Conservation (phyloP, 331 rosid genomes). For the Phaseolus coccineus region DNA sequence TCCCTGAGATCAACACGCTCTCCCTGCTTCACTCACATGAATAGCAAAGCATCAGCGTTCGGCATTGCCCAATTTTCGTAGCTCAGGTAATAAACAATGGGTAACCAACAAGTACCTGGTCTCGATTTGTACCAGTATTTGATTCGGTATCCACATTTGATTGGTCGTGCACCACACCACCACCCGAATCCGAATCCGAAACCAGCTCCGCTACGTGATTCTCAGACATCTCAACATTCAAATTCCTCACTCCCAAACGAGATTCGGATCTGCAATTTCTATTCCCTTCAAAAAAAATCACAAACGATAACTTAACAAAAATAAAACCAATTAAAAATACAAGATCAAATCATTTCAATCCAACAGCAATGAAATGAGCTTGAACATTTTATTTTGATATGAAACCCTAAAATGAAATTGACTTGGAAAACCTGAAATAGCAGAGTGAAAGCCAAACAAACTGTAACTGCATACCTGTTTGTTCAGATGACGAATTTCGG, state of each 20-base stretch:
- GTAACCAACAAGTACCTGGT: slow-evolving; percentile 53
- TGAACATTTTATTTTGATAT: not conserved
- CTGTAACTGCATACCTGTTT: slow-evolving; percentile 30
- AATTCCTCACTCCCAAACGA: slow-evolving; percentile 43
- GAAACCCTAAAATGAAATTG: slow-evolving; percentile 54
- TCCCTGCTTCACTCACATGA: slow-evolving; percentile 41
- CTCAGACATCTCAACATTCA: slow-evolving; percentile 73
- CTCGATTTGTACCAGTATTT: slow-evolving; percentile 16
- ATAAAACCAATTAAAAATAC: slow-evolving; percentile 24
- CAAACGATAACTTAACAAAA: slow-evolving; percentile 10
- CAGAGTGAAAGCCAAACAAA: slow-evolving; percentile 43
- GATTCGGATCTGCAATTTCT: slow-evolving; percentile 53
- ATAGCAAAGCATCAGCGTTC: not conserved
- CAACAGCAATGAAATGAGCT: slow-evolving; percentile 23
- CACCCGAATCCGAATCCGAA: slow-evolving; percentile 42
- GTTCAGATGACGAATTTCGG: slow-evolving; percentile 33
- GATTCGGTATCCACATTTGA: slow-evolving; percentile 53
- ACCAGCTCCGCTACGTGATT: slow-evolving; percentile 49
- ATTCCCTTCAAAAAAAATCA: not conserved
- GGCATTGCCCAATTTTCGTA: slow-evolving; percentile 10
- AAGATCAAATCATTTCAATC: slow-evolving; percentile 27
- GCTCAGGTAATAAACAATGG: not conserved
- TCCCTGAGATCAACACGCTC: slow-evolving; percentile 42
- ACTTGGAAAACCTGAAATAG: slow-evolving; percentile 37
- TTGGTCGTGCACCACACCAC: slow-evolving; percentile 34